Base-by-base conservation (phyloP, 495 filamentous ascomycete genomes). In the Daldinia caldariorum region DNA sequence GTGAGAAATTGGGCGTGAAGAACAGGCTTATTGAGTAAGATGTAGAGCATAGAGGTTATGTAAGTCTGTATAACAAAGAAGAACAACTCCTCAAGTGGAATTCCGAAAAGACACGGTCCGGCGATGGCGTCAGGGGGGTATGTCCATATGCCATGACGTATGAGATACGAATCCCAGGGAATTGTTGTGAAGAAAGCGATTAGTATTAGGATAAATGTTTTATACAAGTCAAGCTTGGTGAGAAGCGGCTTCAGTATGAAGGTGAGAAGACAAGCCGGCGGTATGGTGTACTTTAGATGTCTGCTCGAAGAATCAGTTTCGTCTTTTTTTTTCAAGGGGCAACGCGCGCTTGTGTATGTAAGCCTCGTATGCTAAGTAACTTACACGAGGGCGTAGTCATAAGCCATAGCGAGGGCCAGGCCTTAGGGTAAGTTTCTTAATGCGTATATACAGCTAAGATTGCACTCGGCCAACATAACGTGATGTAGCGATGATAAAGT, bases 61-160 rank as follows among this genome's bases (percentile, higher is more conserved):
- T 90, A 92, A 6, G 89, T 91, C 75, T 92, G 90, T 35, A 92
- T 85, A n/a, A 90, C 74, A 76, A 91, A 91, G 82, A 91, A 92
- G 77, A 91, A 91, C 22, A 91, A 66, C 70, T 91, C 90, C 73
- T 92, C 90, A 3, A 83, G 67, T 0, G 90, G 90, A 54, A 92
- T 87, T 6, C 74, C 74, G 70, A 86, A 86, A 18, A 91, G 74
- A 1, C 79, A 86, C 14, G 78, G 82, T 1, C 89, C 90, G 39
- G 88, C 51, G 18, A 91, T 81, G 6, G 82, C 89, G 47, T 83
- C 77, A 9, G 81, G 72, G 8, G 89, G 89, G 71, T 91, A 92
- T n/a, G 85, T 88, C 89, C 89, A 91, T 72, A 92, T 83, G 57
- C 80, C 78, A 54, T 75, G 81, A 41, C 82, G 81, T 70, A 92